phyloP scores from a whole-genome alignment of 495 filamentous ascomycete species.

The Penicillium nucicola region DNA sequence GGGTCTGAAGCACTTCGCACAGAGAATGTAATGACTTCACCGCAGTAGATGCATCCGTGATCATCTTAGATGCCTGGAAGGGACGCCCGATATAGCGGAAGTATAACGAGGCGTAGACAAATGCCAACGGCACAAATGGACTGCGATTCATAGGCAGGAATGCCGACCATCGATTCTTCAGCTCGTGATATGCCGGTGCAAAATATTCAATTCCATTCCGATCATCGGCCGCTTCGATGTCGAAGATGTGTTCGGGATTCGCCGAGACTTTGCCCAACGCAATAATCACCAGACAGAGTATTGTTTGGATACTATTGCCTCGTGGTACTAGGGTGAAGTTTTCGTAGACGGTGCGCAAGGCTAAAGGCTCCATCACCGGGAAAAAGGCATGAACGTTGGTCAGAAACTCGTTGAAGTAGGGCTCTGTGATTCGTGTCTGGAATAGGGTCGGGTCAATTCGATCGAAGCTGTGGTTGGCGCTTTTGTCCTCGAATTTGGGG shows the following conservation, averaged over 20 bases:
- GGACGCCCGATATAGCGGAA: constrained; percentile 16
- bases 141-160: constrained; percentile 2
- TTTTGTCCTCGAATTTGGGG: background rate
- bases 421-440: background rate
- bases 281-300: constrained; percentile 12
- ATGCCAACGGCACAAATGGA: constrained; percentile 7
- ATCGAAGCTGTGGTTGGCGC: background rate
- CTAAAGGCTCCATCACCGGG: constrained; percentile 7
- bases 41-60: constrained; percentile 8
- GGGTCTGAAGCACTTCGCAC: background rate
- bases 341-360: constrained; percentile 6
- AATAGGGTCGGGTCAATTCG: background rate
- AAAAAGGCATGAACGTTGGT: constrained; percentile 14
- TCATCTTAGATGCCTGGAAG: constrained; percentile 13
- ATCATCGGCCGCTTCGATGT: constrained; percentile 7
- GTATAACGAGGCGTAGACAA: constrained; percentile 17
- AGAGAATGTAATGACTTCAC: constrained; percentile 11
- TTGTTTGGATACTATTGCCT: constrained; percentile 1
- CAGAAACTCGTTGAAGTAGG: constrained; percentile 6
- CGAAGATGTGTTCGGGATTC: background rate
- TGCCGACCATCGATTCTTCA: background rate
- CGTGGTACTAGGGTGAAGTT: constrained; percentile 8
- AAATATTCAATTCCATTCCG: constrained; percentile 15
- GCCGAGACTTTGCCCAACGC: constrained; percentile 14
- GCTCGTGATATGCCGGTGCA: constrained; percentile 9